Base-by-base conservation (phyloP, 495 filamentous ascomycete species). In the Daldinia concentrica region DNA sequence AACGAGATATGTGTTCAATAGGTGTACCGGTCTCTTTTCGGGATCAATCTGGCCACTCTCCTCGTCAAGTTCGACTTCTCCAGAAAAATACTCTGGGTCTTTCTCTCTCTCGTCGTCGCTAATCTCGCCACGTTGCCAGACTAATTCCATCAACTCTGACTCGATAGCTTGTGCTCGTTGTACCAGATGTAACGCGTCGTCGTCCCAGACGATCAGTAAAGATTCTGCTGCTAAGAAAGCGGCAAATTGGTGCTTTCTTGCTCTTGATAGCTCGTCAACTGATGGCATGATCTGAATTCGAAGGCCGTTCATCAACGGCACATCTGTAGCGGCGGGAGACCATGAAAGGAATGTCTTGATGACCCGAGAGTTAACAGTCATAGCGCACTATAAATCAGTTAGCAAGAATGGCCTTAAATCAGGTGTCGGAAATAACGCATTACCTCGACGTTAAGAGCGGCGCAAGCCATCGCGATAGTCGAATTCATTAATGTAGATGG, bases 331-430 rank as follows among this genome's bases (percentile, higher is more conserved):
- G 61, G 90, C 89, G 7, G 90, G 89, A 17, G 88, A 88, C 87
- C 88, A 92, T 58, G 87, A 82, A 39, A 93, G 76, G 76, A 92
- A 93, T 0, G 88, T 89, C 81, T 90, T 90, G 80, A 93, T 90
- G 39, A 92, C 88, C 74, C 90, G 78, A 4, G 91, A 93, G 74
- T 90, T 91, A 57, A 93, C 86, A 7, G 91, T 93, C 90, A 93
- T 93, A n/a, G 91, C 90, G 73, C 85, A 88, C 89, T 92, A 29
- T 60, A 2, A 12, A 50, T 4, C 1, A 17, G 43, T 73, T n/a
- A 73, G 72, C 43, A 34, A 22, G 24, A 32, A 43, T 11, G 5
- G 15, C 1, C 14, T 32, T 45, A 3, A 26, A n/a, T 26, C 15
- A n/a, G 34, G 9, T 12, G 30, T 27, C n/a, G 67, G 15, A 22